Base-by-base conservation (phyloP, 345 rosid species). In the Barbarea vulgaris region DNA sequence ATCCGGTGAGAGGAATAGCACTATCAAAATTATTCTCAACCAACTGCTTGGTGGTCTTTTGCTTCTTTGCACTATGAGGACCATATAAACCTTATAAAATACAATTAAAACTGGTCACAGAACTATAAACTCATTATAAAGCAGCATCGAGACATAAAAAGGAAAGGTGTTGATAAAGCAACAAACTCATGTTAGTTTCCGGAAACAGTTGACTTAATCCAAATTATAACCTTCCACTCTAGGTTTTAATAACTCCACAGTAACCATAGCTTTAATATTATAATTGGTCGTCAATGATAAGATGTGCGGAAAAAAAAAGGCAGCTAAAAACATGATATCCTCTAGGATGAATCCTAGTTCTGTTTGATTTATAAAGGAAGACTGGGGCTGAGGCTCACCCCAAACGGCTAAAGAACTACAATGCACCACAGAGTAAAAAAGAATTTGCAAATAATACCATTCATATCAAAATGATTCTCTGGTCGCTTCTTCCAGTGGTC, bases 391-490 rank as follows among this genome's bases (percentile, higher is more conserved):
- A 25, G 21, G 42, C 41, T 33, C 47, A n/a, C 19, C 58, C 68
- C 34, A 34, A 70, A 70, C 65, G 3, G 61, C 51, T 52, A 28
- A 72, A 65, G 61, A 31, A 73, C 36, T 44, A 64, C 34, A 70
- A 57, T 71, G 68, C 73, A 77, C 24, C 18, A 36, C 51, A 70
- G 33, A 65, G 18, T 37, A 64, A 56, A 85, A 47, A 44, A 19
- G 41, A 73, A 52, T 69, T 75, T 83, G 90, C 87, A 93, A 80
- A 83, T 79, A 51, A 82, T 83, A 74, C 96, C 97, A 81, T 86
- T 91, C 61, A 82, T 88, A 72, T 89, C 96, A 72, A 85, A 86
- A 81, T 84, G 93, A 74, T 82, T 89, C 78, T 89, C 98, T 58
- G 60, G 50, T 85, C 96, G 86, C 90, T 76, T 96, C 87, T 81